Base-by-base conservation (phyloP, 306 rosid species). In the Alnus glutinosa region DNA sequence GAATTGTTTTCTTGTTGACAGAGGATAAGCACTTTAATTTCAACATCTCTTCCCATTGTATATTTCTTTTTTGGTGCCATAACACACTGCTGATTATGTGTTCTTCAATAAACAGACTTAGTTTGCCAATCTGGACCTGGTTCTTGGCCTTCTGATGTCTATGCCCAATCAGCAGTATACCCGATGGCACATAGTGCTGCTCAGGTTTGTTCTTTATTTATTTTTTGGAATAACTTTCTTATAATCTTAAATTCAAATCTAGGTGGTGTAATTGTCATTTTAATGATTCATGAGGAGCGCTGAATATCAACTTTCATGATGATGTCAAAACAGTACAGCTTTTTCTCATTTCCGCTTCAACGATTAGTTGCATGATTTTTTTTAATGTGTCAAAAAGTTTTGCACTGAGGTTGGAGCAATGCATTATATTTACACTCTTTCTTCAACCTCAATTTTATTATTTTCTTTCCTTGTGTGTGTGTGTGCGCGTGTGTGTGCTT, bases 101-200 rank as follows among this genome's bases (percentile, higher is more conserved):
- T 39, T 75, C 73, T 68, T 54, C 63, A 64, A 77, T 75, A 76
- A 74, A 71, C 94, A 96, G 99, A 96, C 87, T 87, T 96, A 83
- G 93, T 96, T 77, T 96, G 99, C 84, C 99, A 93, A 82, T 96
- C 99, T 77, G 99, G 99, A 84, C 99, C 99, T 61, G 87, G 92
- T 78, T 87, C 96, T 37, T 96, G 99, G 99, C 93, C 99, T 81
- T 91, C 98, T 58, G 19, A 78, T 71, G 80, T 93, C 79, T 96
- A 96, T 75, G 98, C 98, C 51, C 88, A 93, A 82, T 90, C 99
- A 74, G 99, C 99, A 55, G 70, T 86, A 79, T 85, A 96, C 78
- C 99, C 99, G 51, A 96, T 96, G 99, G 99, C 98, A 84, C 92
- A 93, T 75, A 96, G 99, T 78, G 96, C 96, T 67, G 99, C 99